Base-by-base conservation (phyloP, 371 early-diverging fungal genomes). In the Saksenaea vasiformis region DNA sequence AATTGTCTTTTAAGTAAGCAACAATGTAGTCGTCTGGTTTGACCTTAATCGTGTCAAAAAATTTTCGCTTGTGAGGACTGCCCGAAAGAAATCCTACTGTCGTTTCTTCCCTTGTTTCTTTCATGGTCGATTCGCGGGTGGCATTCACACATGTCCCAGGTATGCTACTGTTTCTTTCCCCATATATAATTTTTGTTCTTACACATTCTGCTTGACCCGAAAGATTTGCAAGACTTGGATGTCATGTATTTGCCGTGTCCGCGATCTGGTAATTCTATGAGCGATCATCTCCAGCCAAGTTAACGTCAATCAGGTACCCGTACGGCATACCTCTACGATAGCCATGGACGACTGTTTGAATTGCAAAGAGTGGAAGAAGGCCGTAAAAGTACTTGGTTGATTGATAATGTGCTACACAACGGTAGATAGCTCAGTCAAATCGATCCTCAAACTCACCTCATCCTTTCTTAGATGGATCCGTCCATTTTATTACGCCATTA, bases 401-500 rank as follows among this genome's bases (percentile, higher is more conserved):
- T 41, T 17, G 19, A 41, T 17, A 17, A 41, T 41, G 43, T 41
- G 19, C 43, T 41, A n/a, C 43, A 41, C 14, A 41, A 41, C 8
- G 43, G 43, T 17, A 41, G 19, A 14, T 41, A n/a, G 9, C 7
- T 41, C 43, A 41, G 19, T 17, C 5, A 5, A 41, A 41, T 4
- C 14, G 19, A 41, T 10, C 19, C 43, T 41, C n/a, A 41, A 41
- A 41, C 43, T 14, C 19, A 41, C 19, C 14, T 41, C n/a, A 17
- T n/a, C 14, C 43, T 41, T 41, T 14, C 14, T 31, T 31, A 71
- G 69, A 73, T 54, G 73, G 73, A 19, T 61, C 61, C 7, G 58
- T 70, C 5, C 64, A 69, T 24, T 66, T 73, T 41, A 64, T 73
- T 13, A 56, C 73, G 44, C 56, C 35, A 14, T 24, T 73, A 34